Conservation (phyloP, 495 filamentous ascomycete genomes). For the Amphirosellinia nigrospora region DNA sequence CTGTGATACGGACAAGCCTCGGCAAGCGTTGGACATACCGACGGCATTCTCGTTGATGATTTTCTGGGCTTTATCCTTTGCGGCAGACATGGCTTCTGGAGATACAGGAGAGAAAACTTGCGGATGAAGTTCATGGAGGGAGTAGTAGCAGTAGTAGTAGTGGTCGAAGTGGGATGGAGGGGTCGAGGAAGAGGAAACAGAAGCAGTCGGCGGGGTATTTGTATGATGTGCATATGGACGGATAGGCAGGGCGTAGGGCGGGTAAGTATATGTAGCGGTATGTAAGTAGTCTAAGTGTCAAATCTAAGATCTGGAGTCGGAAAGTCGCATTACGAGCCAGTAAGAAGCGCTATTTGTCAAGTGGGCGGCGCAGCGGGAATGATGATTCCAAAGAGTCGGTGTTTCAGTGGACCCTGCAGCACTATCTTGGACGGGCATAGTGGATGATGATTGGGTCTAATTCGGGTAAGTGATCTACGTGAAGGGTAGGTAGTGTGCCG, state of each 20-base stretch:
- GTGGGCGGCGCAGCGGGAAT: not conserved
- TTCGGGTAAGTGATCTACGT: not conserved
- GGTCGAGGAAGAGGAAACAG: constrained; percentile 35
- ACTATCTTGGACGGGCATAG: not conserved
- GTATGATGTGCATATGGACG: constrained; percentile 19
- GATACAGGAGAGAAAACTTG: constrained; percentile 73
- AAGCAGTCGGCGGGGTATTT: constrained; percentile 28
- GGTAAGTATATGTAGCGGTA: not conserved
- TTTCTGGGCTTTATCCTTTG: constrained; percentile 81
- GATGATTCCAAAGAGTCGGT: constrained; percentile 21
- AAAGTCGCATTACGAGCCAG: constrained; percentile 4
- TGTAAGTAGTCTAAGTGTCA: not conserved
- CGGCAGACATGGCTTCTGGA: constrained; percentile 77
- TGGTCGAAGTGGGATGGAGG: not conserved
- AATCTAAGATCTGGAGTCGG: constrained; percentile 1
- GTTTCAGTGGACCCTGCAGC: constrained; percentile 4
- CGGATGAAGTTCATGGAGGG: constrained; percentile 77
- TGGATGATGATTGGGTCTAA: not conserved
- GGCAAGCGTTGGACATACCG: constrained; percentile 59
- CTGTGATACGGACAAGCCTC: not conserved
- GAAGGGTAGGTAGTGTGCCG: no score
- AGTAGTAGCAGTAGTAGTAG: no score
- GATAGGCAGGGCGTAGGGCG: not conserved
- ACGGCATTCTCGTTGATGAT: constrained; percentile 94
- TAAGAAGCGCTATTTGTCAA: constrained; percentile 19